phyloP scores from a whole-genome alignment of 345 rosid genomes.

The Moringa oleifera region DNA sequence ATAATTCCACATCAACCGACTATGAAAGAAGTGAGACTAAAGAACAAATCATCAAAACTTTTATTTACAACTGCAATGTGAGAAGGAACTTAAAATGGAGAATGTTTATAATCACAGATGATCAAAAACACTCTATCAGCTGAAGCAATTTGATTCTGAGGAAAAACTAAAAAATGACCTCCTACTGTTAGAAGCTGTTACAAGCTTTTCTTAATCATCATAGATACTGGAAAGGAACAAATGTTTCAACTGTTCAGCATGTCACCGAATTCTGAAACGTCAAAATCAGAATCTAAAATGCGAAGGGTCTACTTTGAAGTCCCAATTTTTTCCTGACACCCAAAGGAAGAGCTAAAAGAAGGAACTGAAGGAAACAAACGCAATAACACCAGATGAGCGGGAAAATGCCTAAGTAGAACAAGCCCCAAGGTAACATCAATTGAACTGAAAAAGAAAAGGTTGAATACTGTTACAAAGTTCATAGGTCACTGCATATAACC shows the following conservation, averaged over 20 bases:
- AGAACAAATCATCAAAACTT: too few species aligned
- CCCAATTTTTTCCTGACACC: conserved; percentile 38
- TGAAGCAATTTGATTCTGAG: not conserved
- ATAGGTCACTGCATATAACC: not conserved
- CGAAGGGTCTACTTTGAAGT: conserved; percentile 33
- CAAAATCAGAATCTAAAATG: conserved; percentile 64
- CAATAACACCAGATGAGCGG: conserved; percentile 17
- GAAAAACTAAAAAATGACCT: conserved; percentile 14
- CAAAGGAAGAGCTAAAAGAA: conserved; percentile 8
- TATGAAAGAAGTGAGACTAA: too few species aligned
- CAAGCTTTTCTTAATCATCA: conserved; percentile 23
- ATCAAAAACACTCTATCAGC: not conserved
- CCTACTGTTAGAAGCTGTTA: conserved; percentile 19
- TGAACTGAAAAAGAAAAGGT: conserved; percentile 17
- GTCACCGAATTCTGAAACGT: conserved; percentile 46
- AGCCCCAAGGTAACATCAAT: conserved; percentile 10
- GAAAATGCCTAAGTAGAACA: conserved; percentile 12
- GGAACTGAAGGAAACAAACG: not conserved
- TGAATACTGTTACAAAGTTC: conserved; percentile 20
- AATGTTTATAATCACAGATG: not conserved
- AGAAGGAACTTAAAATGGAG: not conserved
- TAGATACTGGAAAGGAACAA: conserved; percentile 18
- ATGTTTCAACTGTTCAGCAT: conserved; percentile 30
- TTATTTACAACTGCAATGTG: too few species aligned
- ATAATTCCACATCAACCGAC: too few species aligned